Conservation (phyloP, 1,284 basidiomycete genomes). For the Heterobasidion occidentale region DNA sequence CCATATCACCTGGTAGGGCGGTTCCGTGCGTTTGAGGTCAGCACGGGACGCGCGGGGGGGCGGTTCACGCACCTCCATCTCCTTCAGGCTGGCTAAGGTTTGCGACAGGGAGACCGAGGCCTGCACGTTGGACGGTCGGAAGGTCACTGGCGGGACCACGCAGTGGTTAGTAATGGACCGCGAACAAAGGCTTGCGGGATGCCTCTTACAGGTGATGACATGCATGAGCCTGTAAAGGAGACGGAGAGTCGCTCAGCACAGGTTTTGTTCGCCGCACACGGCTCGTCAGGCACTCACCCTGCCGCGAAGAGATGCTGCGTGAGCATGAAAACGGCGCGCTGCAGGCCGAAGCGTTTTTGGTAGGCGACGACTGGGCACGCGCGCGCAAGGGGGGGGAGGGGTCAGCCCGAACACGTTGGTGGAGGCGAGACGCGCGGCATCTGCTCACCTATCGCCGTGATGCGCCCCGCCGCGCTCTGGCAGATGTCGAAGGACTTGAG, state of each 20-base stretch:
- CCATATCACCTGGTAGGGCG: slow-evolving; percentile 46
- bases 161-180: slow-evolving; percentile 5
- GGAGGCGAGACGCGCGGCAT: no score
- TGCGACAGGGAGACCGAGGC: slow-evolving; percentile 61
- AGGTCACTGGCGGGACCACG: slow-evolving; percentile 39
- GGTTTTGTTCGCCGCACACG: not conserved
- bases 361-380: slow-evolving; percentile 44
- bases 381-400: not conserved
- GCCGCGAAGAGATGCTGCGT: slow-evolving; percentile 72
- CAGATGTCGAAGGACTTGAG: slow-evolving; percentile 71
- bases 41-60: not conserved
- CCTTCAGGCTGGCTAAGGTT: slow-evolving; percentile 58
- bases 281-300: slow-evolving; percentile 39
- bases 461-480: slow-evolving; percentile 68
- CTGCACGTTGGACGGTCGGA: slow-evolving; percentile 62
- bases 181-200: not conserved
- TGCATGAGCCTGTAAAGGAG: slow-evolving; percentile 65
- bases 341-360: slow-evolving; percentile 54
- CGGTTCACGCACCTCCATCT: slow-evolving; percentile 51
- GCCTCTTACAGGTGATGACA: slow-evolving; percentile 56
- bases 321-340: slow-evolving; percentile 60
- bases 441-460: slow-evolving; percentile 55
- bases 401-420: no score
- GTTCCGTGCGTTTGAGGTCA: slow-evolving; percentile 14
- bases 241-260: slow-evolving; percentile 3